phyloP scores from a whole-genome alignment of 495 filamentous ascomycete species.

The Penicillium daleae region DNA sequence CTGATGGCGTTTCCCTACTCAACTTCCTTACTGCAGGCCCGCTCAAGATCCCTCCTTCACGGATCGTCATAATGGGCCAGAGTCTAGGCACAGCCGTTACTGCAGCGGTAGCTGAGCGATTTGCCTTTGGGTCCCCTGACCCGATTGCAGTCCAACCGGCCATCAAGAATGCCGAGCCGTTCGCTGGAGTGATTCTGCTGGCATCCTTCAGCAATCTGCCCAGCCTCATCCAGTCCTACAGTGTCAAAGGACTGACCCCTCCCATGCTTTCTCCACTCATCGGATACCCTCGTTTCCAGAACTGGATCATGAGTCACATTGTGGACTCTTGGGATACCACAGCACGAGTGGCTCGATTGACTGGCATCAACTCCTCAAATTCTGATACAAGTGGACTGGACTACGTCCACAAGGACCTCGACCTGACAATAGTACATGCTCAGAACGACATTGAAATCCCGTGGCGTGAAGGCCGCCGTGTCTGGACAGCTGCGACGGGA shows the following conservation, averaged over 20 bases:
- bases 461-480: conserved; percentile 54
- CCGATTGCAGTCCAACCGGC: conserved; percentile 40
- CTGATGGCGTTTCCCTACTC: conserved; percentile 72
- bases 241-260: conserved; percentile 74
- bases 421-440: conserved; percentile 76
- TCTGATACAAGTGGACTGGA: conserved; percentile 26
- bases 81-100: conserved; percentile 87
- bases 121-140: conserved; percentile 52
- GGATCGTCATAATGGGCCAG: conserved; percentile 84
- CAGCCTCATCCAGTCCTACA: conserved; percentile 70
- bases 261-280: conserved; percentile 78
- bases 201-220: conserved; percentile 78
- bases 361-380: conserved; percentile 32
- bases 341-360: conserved; percentile 49
- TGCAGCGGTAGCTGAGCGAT: conserved; percentile 70
- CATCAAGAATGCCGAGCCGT: conserved; percentile 46
- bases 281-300: conserved; percentile 55
- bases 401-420: conserved; percentile 55
- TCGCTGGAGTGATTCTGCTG: conserved; percentile 78
- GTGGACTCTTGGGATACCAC: conserved; percentile 61
- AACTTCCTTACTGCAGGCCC: conserved; percentile 57
- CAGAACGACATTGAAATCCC: conserved; percentile 78
- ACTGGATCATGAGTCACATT: conserved; percentile 50
- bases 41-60: conserved; percentile 60
- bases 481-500: conserved; percentile 53